These are phyloP conservation scores for Endogone sp. DNA, from an alignment of 192 early-diverging fungal genomes.

Conservation along the genomic window DNA sequence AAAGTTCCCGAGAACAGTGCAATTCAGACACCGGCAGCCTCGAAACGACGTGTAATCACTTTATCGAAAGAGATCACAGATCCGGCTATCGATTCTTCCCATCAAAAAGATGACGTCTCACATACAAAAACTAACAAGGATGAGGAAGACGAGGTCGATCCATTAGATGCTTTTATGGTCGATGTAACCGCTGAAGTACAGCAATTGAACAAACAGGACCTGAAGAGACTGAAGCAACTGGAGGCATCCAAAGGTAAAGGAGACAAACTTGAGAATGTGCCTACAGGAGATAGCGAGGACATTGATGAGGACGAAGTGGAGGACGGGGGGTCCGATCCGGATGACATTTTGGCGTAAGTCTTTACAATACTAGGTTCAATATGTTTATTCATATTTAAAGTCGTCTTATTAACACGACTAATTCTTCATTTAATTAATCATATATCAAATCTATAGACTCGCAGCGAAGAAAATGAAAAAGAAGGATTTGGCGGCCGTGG, in stretches of 20 bases:
- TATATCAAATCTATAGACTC: constrained; percentile 29
- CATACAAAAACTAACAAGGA: constrained; percentile 31
- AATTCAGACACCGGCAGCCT: background rate
- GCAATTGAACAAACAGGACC: constrained; percentile 62
- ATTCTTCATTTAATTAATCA: constrained; percentile 1
- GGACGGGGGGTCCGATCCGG: constrained; percentile 54
- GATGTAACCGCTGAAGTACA: constrained; percentile 73
- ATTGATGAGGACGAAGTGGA: constrained; percentile 32
- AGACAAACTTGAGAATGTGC: background rate
- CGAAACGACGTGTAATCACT: constrained; percentile 17
- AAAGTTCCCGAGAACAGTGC: too few relatives aligned
- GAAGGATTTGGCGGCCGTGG: constrained; percentile 85
- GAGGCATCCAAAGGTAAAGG: background rate
- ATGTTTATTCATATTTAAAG: too few relatives aligned
- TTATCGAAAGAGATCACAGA: constrained; percentile 9
- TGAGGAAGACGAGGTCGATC: constrained; percentile 57
- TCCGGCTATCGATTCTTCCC: constrained; percentile 1
- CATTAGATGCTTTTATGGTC: constrained; percentile 87
- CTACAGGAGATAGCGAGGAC: too few relatives aligned
- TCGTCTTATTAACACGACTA: too few relatives aligned
- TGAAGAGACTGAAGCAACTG: constrained; percentile 22
- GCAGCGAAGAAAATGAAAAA: constrained; percentile 85
- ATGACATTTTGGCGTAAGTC: constrained; percentile 65
- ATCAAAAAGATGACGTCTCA: too few relatives aligned
- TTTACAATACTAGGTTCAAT: background rate